Conservation (phyloP, 805 yeast species). For the Sugiyamaella valdiviana region DNA sequence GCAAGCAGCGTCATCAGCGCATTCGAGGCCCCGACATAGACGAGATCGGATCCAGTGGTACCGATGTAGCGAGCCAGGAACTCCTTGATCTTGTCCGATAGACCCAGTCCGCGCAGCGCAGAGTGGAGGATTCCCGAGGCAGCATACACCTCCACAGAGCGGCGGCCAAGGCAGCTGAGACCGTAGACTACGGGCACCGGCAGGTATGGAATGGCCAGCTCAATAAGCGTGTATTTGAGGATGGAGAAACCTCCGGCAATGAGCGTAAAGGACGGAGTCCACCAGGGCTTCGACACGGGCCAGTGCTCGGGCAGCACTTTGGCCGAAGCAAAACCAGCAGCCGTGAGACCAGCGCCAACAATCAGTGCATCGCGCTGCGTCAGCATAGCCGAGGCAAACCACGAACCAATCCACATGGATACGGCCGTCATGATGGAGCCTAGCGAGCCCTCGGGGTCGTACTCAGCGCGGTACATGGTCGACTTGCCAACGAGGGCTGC, state of each 20-base stretch:
- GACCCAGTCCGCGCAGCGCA: slow-evolving; percentile 5
- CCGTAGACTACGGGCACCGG: slow-evolving; percentile 20
- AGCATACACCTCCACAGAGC: slow-evolving; percentile 30
- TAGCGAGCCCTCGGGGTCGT: slow-evolving; percentile 36
- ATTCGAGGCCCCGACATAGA: slow-evolving; percentile 14
- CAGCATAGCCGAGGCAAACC: slow-evolving; percentile 25
- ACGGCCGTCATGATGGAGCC: slow-evolving; percentile 33
- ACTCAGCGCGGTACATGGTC: slow-evolving; percentile 23
- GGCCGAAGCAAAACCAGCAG: slow-evolving; percentile 26
- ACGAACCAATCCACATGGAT: slow-evolving; percentile 34
- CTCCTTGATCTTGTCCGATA: slow-evolving; percentile 5
- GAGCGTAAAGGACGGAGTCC: slow-evolving; percentile 34
- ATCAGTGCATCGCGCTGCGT: slow-evolving; percentile 22
- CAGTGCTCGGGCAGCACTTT: slow-evolving; percentile 27
- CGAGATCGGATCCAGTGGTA: slow-evolving; percentile 14
- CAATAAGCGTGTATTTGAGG: slow-evolving; percentile 26
- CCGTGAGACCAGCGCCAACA: slow-evolving; percentile 23
- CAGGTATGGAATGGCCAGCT: slow-evolving; percentile 22
- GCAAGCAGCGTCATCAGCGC: slow-evolving; percentile 19
- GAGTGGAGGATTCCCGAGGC: slow-evolving; percentile 20
- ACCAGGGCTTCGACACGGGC: slow-evolving; percentile 34
- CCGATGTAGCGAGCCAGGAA: slow-evolving; percentile 15
- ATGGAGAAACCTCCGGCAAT: slow-evolving; percentile 30
- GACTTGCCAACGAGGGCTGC: slow-evolving; percentile 19
- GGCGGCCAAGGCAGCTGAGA: slow-evolving; percentile 27